Conservation (phyloP, 108 stramenopile genomes). For the Aurantiochytrium sp. region DNA sequence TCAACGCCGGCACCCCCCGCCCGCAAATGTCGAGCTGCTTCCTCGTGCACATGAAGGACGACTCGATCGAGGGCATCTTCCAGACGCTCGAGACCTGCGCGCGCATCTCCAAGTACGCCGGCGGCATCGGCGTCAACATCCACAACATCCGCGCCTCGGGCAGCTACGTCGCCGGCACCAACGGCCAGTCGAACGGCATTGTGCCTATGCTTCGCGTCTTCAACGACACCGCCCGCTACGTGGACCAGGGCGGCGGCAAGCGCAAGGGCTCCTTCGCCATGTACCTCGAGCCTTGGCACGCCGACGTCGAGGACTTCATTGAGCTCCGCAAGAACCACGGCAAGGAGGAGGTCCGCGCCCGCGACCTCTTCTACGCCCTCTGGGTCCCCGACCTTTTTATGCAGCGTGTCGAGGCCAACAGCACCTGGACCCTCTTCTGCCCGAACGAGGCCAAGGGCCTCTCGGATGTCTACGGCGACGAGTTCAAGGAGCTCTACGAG, state of each 20-base stretch:
- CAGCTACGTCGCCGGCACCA: conserved; percentile 94
- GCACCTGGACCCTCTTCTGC: conserved; percentile 86
- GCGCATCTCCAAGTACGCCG: conserved; percentile 96
- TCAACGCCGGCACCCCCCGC: conserved; percentile 91
- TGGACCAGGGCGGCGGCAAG: conserved; percentile 99
- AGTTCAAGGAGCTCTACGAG: conserved; percentile 87
- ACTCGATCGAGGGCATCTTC: conserved; percentile 97
- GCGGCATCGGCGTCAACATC: conserved; percentile 92
- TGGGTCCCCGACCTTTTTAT: conserved; percentile 99
- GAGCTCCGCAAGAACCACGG: conserved; percentile 98
- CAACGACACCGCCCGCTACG: conserved; percentile 96
- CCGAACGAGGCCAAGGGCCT: conserved; percentile 95
- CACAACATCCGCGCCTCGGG: conserved; percentile 87
- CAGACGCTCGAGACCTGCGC: conserved; percentile 98
- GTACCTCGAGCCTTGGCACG: conserved; percentile 99
- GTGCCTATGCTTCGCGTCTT: conserved; percentile 99
- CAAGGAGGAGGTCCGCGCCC: conserved; percentile 88
- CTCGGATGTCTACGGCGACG: conserved; percentile 76
- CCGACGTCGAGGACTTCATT: conserved; percentile 87
- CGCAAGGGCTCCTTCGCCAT: conserved; percentile 92
- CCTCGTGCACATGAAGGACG: conserved; percentile 87
- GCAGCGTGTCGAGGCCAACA: conserved; percentile 87
- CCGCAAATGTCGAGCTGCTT: conserved; percentile 98
- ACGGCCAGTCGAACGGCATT: conserved; percentile 95
- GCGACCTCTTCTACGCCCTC: conserved; percentile 95